Conservation (phyloP, 768 basidiomycete species). For the Amylocystis lapponica region DNA sequence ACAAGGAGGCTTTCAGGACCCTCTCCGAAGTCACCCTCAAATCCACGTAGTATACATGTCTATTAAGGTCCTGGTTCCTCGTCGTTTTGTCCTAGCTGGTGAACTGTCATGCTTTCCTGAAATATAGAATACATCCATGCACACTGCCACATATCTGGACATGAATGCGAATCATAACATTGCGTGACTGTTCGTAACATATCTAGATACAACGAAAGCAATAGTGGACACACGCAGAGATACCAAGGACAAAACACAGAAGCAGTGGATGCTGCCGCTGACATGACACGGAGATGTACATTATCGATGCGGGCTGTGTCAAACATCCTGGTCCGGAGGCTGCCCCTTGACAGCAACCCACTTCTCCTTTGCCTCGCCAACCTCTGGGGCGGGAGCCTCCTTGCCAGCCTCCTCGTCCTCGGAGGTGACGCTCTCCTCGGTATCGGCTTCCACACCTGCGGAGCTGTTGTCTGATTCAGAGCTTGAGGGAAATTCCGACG, state of each 20-base stretch:
- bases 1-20: constrained; percentile 90
- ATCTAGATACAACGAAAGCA: too few species aligned
- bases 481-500: too few species aligned
- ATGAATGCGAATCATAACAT: neutral
- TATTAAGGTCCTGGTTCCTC: neutral
- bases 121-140: neutral
- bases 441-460: constrained; percentile 65
- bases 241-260: too few species aligned
- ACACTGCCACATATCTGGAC: too few species aligned
- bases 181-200: too few species aligned
- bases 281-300: constrained; percentile 3
- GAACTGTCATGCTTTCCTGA: too few species aligned
- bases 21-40: constrained; percentile 79
- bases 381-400: constrained; percentile 20
- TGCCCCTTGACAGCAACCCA: constrained; percentile 74
- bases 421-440: constrained; percentile 70
- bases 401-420: constrained; percentile 45
- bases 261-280: neutral
- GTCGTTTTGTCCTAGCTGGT: neutral
- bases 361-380: constrained; percentile 46
- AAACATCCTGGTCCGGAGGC: constrained; percentile 3
- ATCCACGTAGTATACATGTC: constrained; percentile 45
- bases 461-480: constrained; percentile 46
- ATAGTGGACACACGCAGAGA: too few species aligned
- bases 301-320: neutral